Evolutionary conservation across 768 basidiomycete species (phyloP), one percentile per base, ranked within the genome.

Genomic region (Porphyrellus cyaneotinctus): DNA sequence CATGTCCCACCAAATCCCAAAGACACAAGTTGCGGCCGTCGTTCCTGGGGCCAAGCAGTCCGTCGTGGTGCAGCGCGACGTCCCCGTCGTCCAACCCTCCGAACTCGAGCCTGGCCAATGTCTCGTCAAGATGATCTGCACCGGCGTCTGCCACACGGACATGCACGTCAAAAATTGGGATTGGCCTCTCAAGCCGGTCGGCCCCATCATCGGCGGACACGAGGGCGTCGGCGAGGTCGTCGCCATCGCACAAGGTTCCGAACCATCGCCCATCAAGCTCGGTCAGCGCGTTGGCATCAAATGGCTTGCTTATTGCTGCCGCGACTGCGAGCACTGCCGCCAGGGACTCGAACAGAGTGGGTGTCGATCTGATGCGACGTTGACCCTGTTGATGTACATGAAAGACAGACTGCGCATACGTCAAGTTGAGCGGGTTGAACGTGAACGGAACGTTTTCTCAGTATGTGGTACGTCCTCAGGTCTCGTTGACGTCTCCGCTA

Each of bases 61-160:
- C 22, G 64, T 76, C 38, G 58, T 69, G 36, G 47, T 78, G 45
- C 62, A 55, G 55, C 53, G 54, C 37, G 77, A 85, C 62, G 64
- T 77, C 51, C 85, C 81, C n/a, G 84, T 88, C 58, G 78, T 69
- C 48, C 71, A 74, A 42, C 77, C 76, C 10, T 69, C 74, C 17
- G 73, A 84, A 4, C 85, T 88, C 64, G 70, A 68, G 0, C 84
- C 84, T 1, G 84, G 84, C 42, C 83, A 89, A 69, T 87, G 85
- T 63, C 82, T 91, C 58, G 74, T 92, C 67, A 85, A 87, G 69
- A 75, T 92, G 63, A 75, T 78, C 32, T 85, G 81, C 71, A 84
- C 86, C 7, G 90, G 90, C 51, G 88, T 91, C n/a, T 92, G 91
- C 71, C 89, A 91, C 64, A 88, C 87, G 4, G 91, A 92, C 62